Conservation (phyloP, 2,329 filamentous ascomycete genomes). For the Talaromyces atroroseus region DNA sequence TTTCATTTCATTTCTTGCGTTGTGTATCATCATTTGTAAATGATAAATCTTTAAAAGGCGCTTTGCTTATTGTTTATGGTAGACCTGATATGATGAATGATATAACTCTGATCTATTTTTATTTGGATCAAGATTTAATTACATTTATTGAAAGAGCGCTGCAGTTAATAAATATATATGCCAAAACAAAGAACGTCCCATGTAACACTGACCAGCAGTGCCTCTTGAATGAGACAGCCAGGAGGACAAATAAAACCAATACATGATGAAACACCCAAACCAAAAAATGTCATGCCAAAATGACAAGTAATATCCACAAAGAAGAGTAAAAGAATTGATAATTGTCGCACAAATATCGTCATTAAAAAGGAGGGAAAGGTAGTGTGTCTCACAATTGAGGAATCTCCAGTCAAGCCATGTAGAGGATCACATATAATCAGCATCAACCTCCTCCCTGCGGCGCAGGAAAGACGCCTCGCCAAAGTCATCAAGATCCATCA, state of each 20-base stretch:
- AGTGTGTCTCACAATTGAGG: background rate
- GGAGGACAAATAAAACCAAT: background rate
- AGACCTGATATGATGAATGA: background rate
- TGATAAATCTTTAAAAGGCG: slow-evolving; percentile 11
- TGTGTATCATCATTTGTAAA: slow-evolving; percentile 10
- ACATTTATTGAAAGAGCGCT: background rate
- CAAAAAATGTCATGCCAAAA: background rate
- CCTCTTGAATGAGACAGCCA: background rate
- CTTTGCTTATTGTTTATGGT: slow-evolving; percentile 3
- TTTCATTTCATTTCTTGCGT: background rate
- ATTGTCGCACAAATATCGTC: slow-evolving; percentile 13
- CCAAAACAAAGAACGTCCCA: background rate
- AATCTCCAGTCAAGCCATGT: background rate
- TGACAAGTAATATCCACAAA: slow-evolving; percentile 16
- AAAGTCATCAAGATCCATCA: slow-evolving; percentile 39
- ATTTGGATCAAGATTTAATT: background rate
- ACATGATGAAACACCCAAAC: background rate
- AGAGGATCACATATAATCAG: slow-evolving; percentile 18
- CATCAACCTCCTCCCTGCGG: slow-evolving; percentile 36
- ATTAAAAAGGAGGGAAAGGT: background rate
- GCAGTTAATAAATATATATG: background rate
- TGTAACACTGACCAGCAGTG: background rate
- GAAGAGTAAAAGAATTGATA: slow-evolving; percentile 18
- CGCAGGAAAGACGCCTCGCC: slow-evolving; percentile 43
- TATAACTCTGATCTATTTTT: background rate